Evolutionary conservation across 2,329 filamentous ascomycete species (phyloP), one percentile per base, ranked within the genome.

Genomic region (Trichophyton simii): DNA sequence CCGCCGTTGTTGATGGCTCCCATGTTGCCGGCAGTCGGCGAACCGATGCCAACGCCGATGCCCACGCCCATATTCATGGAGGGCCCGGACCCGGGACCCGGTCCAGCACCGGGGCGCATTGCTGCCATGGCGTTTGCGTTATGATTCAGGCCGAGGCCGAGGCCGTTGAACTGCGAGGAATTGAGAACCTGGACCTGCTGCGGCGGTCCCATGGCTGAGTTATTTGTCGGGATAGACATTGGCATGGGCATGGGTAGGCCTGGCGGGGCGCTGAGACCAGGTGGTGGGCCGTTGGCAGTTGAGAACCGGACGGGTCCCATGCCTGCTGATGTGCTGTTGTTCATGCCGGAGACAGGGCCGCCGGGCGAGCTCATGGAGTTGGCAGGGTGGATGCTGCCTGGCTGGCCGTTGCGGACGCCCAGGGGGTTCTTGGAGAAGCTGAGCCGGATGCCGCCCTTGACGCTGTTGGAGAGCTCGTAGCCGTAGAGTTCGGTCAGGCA

Each of bases 341-440:
- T 62, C 18, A 60, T 42, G 9, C 44, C 77, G 42, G 79, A 78
- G 3, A 79, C 77, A 22, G 77, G 76, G 18, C 18, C 18, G 64
- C 83, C 75, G 8, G 77, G 73, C 2, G 63, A 36, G 42, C 58
- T 64, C 50, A 61, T 60, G n/a, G 52, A 55, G 46, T 78, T 78
- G n/a, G 77, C 71, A 20, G 79, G 74, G 44, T 76, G 79, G 72
- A 81, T 78, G 63, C 76, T 80, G 59, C 77, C 78, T 41, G 78
- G 79, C 69, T 91, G 89, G 28, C 84, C 85, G 1, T 88, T 90
- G 54, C 94, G 87, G 31, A 97, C 92, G 22, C 94, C 94, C 1
- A 97, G 81, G 0, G 94, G 94, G 68, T 97, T 97, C 78, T 97
- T 97, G 34, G 92, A 96, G 74, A 96, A 99, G 74, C 91, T 96